Evolutionary conservation across 1,284 basidiomycete species (phyloP).

Genomic region (Moesziomyces sp.): DNA sequence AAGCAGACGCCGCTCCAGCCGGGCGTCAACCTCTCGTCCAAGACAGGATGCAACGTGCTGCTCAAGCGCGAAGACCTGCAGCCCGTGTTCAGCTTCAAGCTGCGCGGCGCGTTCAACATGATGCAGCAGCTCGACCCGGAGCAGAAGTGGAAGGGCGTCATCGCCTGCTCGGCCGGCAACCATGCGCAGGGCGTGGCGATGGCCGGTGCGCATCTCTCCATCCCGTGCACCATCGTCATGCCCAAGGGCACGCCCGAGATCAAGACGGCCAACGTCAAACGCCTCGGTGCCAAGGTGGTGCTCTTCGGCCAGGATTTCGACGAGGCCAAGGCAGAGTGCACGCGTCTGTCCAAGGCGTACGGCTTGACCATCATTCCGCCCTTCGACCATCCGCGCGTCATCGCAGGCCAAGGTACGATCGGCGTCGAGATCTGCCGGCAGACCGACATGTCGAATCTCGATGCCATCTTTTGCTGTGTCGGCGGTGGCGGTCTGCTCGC

Average conservation of each 20-base stretch:
- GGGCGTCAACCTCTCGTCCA: conserved; percentile 84
- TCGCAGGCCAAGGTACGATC: conserved; percentile 96
- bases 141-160: conserved; percentile 95
- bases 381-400: conserved; percentile 95
- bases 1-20: conserved; percentile 90
- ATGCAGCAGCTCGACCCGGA: conserved; percentile 90
- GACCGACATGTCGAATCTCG: conserved; percentile 71
- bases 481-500: conserved; percentile 93
- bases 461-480: conserved; percentile 88
- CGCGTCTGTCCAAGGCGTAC: conserved; percentile 80
- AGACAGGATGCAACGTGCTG: conserved; percentile 91
- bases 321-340: conserved; percentile 93
- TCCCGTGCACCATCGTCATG: conserved; percentile 99
- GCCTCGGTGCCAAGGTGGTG: conserved; percentile 92
- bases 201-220: conserved; percentile 83
- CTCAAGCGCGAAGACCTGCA: conserved; percentile 95
- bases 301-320: conserved; percentile 94
- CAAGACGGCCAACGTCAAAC: conserved; percentile 92
- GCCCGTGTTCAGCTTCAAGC: conserved; percentile 97
- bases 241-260: conserved; percentile 93
- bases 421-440: conserved; percentile 82
- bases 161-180: conserved; percentile 98
- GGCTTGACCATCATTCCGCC: conserved; percentile 93
- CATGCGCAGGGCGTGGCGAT: conserved; percentile 98
- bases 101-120: conserved; percentile 94